phyloP scores from a whole-genome alignment of 2,329 filamentous ascomycete genomes.

The Chaetomiaceae sp. region DNA sequence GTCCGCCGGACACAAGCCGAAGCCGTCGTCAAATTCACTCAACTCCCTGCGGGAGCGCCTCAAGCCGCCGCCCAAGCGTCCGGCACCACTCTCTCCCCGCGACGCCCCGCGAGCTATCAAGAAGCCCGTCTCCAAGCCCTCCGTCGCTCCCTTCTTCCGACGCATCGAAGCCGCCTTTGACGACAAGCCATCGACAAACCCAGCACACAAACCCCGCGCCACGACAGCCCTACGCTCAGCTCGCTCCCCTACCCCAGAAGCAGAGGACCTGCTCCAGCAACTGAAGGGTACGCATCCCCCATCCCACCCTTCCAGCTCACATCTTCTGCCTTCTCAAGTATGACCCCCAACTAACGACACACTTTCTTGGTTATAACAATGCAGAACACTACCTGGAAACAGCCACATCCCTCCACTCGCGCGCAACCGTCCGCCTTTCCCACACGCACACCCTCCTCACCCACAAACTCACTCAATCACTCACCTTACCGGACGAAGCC shows the following conservation, averaged over 20 bases:
- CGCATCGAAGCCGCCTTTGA: constrained; percentile 14
- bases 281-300: constrained; percentile 13
- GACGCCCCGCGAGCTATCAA: no score
- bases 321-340: not conserved
- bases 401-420: constrained; percentile 12
- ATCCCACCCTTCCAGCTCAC: not conserved
- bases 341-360: not conserved
- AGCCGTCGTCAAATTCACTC: not conserved
- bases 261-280: constrained; percentile 14
- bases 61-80: not conserved
- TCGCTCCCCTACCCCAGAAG: constrained; percentile 6
- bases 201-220: not conserved
- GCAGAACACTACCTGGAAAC: constrained; percentile 18
- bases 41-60: constrained; percentile 14
- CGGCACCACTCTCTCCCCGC: not conserved
- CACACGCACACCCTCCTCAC: constrained; percentile 11
- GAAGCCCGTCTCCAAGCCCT: constrained; percentile 4
- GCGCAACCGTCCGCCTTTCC: constrained; percentile 10
- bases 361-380: not conserved
- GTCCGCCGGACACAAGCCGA: not conserved
- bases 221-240: not conserved
- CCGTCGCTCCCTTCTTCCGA: constrained; percentile 17
- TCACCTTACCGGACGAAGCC: constrained; percentile 2
- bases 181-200: not conserved
- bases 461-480: not conserved